Evolutionary conservation across 352 stramenopile species (phyloP).

Genomic region (Phytophthora constricta): DNA sequence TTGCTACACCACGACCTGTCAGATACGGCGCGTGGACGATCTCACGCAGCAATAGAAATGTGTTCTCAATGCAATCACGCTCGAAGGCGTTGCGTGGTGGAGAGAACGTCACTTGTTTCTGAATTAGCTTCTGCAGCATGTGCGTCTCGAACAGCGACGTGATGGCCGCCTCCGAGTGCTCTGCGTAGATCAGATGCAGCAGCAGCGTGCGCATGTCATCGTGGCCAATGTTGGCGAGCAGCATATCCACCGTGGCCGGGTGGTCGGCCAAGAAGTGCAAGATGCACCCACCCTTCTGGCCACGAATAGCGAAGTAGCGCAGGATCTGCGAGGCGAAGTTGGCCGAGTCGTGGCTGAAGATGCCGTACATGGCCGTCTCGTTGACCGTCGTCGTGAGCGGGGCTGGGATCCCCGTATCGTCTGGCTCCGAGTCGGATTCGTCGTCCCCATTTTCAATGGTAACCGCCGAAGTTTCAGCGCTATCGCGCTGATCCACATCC

Average conservation of each 20-base stretch:
- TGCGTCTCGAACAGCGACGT: slow-evolving; percentile 71
- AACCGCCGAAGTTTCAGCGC: slow-evolving; percentile 26
- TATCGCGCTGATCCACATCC: slow-evolving; percentile 12
- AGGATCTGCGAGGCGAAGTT: slow-evolving; percentile 85
- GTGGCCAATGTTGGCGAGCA: slow-evolving; percentile 83
- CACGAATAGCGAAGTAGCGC: slow-evolving; percentile 81
- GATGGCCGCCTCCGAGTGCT: slow-evolving; percentile 83
- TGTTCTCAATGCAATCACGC: slow-evolving; percentile 83
- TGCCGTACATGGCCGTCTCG: slow-evolving; percentile 58
- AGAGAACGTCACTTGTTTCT: slow-evolving; percentile 77
- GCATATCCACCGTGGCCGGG: slow-evolving; percentile 64
- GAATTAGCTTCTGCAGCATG: slow-evolving; percentile 79
- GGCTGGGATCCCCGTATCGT: slow-evolving; percentile 44
- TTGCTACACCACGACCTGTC: slow-evolving; percentile 77
- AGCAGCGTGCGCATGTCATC: slow-evolving; percentile 82
- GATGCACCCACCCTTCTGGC: slow-evolving; percentile 81
- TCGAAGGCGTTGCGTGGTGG: slow-evolving; percentile 77
- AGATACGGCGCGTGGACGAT: slow-evolving; percentile 88
- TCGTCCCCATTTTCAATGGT: slow-evolving; percentile 32
- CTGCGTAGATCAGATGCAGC: slow-evolving; percentile 84
- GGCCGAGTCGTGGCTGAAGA: slow-evolving; percentile 80
- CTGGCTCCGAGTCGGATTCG: slow-evolving; percentile 44
- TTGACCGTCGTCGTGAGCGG: slow-evolving; percentile 47
- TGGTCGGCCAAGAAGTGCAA: slow-evolving; percentile 71
- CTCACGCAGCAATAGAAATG: slow-evolving; percentile 77